These are phyloP conservation scores for Mycena floridula DNA, from an alignment of 768 basidiomycete species.

Conservation along the genomic window DNA sequence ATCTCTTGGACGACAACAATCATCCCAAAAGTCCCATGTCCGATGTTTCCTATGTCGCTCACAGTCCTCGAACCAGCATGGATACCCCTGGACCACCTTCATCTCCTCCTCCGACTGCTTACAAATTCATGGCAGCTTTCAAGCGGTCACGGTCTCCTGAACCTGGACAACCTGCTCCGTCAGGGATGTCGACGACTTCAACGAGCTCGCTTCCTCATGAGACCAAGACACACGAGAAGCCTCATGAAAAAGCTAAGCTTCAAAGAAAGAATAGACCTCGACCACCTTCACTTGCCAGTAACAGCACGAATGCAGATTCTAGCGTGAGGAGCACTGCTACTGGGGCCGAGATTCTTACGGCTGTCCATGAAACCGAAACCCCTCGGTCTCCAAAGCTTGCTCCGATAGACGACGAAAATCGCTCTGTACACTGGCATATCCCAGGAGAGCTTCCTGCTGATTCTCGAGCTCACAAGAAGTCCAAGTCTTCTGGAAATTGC, in stretches of 20 bases:
- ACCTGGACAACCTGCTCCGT: conserved; percentile 36
- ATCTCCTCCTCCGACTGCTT: conserved; percentile 48
- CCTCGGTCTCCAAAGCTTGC: conserved; percentile 28
- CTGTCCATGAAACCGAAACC: conserved; percentile 18
- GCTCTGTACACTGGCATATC: conserved; percentile 16
- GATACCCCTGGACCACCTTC: conserved; percentile 32
- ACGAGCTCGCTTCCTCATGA: conserved; percentile 22
- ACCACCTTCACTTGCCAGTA: conserved; percentile 58
- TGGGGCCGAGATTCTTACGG: conserved; percentile 19
- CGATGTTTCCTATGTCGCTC: conserved; percentile 48
- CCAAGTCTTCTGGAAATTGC: conserved; percentile 39
- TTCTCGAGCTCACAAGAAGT: conserved; percentile 28
- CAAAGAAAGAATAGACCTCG: conserved; percentile 36
- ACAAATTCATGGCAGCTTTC: conserved; percentile 60
- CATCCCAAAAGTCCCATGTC: conserved; percentile 44
- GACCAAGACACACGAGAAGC: too few species aligned
- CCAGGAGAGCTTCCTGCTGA: conserved; percentile 32
- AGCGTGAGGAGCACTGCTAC: conserved; percentile 51
- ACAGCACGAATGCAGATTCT: conserved; percentile 45
- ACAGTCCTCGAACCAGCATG: conserved; percentile 41
- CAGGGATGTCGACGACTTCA: conserved; percentile 29
- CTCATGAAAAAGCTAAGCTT: conserved; percentile 21
- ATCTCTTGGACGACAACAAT: conserved; percentile 29
- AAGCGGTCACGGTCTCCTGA: conserved; percentile 52
- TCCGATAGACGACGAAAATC: conserved; percentile 16